Conservation (phyloP, 108 stramenopile species). For the Parmales sp. region DNA sequence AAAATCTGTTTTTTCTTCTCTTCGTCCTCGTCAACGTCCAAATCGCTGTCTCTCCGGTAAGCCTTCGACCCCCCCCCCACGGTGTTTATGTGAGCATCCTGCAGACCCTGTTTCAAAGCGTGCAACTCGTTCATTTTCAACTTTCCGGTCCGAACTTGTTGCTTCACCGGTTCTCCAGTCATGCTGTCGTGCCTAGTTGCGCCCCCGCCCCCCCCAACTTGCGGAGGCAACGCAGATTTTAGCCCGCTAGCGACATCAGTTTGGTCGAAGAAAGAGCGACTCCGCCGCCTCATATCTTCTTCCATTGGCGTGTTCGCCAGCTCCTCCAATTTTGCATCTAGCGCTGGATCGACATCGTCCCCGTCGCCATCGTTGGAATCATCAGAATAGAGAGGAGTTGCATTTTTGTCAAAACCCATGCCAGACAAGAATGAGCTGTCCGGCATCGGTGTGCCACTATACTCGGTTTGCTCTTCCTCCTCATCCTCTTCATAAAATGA, state of each 20-base stretch:
- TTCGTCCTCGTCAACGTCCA: slow-evolving; percentile 1
- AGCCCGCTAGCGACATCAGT: slow-evolving; percentile 4
- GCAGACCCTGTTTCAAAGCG: not conserved
- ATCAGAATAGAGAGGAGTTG: too few species aligned
- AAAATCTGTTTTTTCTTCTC: not conserved
- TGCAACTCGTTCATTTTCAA: not conserved
- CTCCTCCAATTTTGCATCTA: slow-evolving; percentile 1
- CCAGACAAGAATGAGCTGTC: too few species aligned
- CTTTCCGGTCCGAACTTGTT: not conserved
- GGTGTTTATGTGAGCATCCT: not conserved
- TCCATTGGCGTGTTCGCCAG: not conserved
- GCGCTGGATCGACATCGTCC: not conserved
- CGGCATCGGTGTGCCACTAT: too few species aligned
- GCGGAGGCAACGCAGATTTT: not conserved
- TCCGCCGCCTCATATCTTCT: not conserved
- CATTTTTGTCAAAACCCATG: too few species aligned
- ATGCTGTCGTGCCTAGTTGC: not conserved
- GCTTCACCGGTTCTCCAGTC: not conserved
- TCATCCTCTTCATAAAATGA: too few species aligned
- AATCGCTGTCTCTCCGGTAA: not conserved
- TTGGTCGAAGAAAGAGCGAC: not conserved
- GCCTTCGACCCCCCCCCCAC: too few species aligned
- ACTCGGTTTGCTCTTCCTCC: too few species aligned
- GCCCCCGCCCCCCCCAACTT: not conserved
- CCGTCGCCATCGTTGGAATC: too few species aligned